These are phyloP conservation scores for Cercospora sp. DNA, from an alignment of 2,329 filamentous ascomycete genomes.

Conservation along the genomic window DNA sequence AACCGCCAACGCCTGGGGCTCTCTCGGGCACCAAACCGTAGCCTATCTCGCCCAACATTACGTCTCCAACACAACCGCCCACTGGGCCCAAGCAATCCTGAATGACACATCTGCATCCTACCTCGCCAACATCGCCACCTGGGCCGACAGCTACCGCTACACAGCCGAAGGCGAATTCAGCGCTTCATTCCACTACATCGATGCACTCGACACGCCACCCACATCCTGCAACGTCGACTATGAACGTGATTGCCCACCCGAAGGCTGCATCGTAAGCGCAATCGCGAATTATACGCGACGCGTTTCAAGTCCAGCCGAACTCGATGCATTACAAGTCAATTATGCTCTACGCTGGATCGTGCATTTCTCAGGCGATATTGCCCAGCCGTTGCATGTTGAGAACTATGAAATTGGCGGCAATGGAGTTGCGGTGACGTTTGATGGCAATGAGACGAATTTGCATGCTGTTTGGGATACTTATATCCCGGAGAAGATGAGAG, in stretches of 20 bases:
- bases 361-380: conserved; percentile 63
- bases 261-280: conserved; percentile 55
- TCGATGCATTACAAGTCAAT: conserved; percentile 39
- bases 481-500: conserved; percentile 47
- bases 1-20: conserved; percentile 50
- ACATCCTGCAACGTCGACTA: conserved; percentile 51
- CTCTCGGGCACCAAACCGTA: conserved; percentile 56
- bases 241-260: conserved; percentile 53
- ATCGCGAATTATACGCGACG: conserved; percentile 55
- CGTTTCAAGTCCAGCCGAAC: conserved; percentile 35
- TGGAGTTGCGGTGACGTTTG: conserved; percentile 48
- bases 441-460: conserved; percentile 45
- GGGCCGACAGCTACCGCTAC: conserved; percentile 56
- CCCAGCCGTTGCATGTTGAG: conserved; percentile 66
- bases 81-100: conserved; percentile 50
- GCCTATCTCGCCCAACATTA: conserved; percentile 57
- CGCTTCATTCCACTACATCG: conserved; percentile 54
- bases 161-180: conserved; percentile 52
- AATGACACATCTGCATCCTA: conserved; percentile 48
- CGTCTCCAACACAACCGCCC: conserved; percentile 45
- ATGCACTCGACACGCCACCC: conserved; percentile 52
- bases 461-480: conserved; percentile 49
- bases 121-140: conserved; percentile 55
- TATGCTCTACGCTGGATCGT: conserved; percentile 54
- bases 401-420: conserved; percentile 49